Evolutionary conservation across 352 stramenopile genomes (phyloP), one percentile per base, ranked within the genome.

Genomic region (Globisporangium nodosum): DNA sequence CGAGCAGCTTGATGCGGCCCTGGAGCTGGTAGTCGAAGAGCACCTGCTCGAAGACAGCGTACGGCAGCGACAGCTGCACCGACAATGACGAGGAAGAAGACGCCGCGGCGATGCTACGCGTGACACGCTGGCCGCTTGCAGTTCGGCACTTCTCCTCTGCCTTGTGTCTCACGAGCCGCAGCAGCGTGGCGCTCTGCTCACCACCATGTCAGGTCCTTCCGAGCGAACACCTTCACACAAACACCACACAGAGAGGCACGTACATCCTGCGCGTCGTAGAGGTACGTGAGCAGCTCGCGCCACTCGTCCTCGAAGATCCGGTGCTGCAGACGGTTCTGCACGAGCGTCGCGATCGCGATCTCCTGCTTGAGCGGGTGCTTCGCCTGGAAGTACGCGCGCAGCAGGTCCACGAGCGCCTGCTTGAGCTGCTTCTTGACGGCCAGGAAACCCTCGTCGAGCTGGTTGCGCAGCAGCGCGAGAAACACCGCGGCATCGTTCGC

Each of bases 401-500:
- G 46, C 12, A 96, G 54, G 35, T 94, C 86, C 7, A 77, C 61
- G 13, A 96, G 52, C n/a, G 81, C 85, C 3, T 85, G 72, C 55
- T 90, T 73, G 8, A 94, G 63, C 49, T 92, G 87, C 16, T 67
- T 64, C 61, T 96, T 90, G 56, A 93, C 78, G n/a, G 64, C 58
- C 16, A 88, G 49, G 50, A 92, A 96, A 12, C 80, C 81, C 66
- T 96, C 86, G 52, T 96, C 86, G 21, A 96, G 55, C 37, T 87
- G 78, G 61, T 94, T 94, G 27, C 71, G 70, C 33, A 96, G 56
- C 39, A 96, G 65, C 1, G 85, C 73, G 27, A 81, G 65, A 63
- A 96, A 96, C n/a, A 91, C 72, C 5, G 75, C 73, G 20, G 86
- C 83, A 33, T 96, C 85, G 52, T 89, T 89, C 54, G 88, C 79